Percentiles rank a stretch among this genome's conserved stretches.
These are phyloP conservation scores for Aleurites moluccanus DNA, from an alignment of 441 rosid genomes.

Conservation along the genomic window DNA sequence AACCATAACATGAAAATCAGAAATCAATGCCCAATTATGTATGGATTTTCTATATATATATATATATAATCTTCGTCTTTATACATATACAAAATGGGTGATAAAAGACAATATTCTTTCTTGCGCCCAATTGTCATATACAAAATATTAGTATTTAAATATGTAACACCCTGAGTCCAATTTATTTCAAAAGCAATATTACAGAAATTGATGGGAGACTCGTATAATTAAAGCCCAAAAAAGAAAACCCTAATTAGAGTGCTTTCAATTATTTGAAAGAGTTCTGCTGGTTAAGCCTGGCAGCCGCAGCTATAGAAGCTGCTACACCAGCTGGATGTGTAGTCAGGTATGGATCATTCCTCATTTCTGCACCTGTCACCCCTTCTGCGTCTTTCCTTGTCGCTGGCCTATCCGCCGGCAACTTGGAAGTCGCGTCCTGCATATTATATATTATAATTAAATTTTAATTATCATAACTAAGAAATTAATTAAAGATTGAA, in stretches of 20 bases:
- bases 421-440: constrained; percentile 50
- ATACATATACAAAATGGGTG: background rate
- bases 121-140: background rate
- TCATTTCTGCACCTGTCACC: constrained; percentile 55
- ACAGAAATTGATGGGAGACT: background rate
- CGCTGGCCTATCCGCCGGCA: constrained; percentile 48
- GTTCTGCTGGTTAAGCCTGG: constrained; percentile 59
- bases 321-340: constrained; percentile 72
- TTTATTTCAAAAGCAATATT: background rate
- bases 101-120: background rate
- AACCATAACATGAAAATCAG: too few species aligned
- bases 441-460: background rate
- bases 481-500: background rate
- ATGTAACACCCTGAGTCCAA: background rate
- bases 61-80: too few species aligned
- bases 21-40: too few species aligned
- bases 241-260: background rate
- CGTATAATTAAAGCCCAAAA: background rate
- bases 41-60: too few species aligned
- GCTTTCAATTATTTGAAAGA: background rate
- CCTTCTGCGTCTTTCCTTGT: constrained; percentile 58
- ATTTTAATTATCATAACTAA: too few species aligned
- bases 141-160: background rate
- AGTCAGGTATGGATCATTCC: constrained; percentile 56
- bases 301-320: constrained; percentile 67